Conservation (phyloP, 2,329 filamentous ascomycete genomes). For the Sporothrix inflata region DNA sequence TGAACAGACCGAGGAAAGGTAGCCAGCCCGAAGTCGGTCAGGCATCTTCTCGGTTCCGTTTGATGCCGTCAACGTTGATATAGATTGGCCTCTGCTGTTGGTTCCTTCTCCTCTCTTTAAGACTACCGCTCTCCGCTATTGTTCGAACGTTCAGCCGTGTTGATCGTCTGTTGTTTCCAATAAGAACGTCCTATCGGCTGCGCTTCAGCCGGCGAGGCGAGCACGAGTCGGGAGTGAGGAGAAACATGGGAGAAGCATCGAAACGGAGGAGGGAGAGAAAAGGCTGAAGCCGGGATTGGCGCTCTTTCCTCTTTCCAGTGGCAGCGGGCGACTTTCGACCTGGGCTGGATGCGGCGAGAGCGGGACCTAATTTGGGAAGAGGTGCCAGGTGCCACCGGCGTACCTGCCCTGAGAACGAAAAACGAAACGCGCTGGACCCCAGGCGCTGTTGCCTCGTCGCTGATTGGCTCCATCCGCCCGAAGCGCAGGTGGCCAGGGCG, state of each 20-base stretch:
- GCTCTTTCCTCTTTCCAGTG: neutral
- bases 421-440: conserved; percentile 6
- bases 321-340: neutral
- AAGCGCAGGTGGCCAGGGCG: conserved; percentile 29
- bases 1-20: neutral
- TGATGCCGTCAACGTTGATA: neutral
- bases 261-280: neutral
- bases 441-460: neutral
- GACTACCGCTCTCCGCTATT: no score
- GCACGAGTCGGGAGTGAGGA: neutral
- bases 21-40: neutral
- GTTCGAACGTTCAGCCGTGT: neutral
- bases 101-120: neutral
- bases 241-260: neutral
- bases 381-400: neutral
- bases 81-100: neutral
- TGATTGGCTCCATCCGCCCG: conserved; percentile 41
- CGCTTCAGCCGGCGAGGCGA: neutral
- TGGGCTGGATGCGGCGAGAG: neutral
- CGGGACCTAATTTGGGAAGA: conserved; percentile 8
- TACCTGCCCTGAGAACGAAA: neutral
- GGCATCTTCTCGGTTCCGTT: neutral
- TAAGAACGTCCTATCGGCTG: neutral
- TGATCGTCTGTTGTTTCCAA: neutral
- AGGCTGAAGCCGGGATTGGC: conserved; percentile 3